Conservation (phyloP, 2,329 filamentous ascomycete species). For the Fusarium mundagurra region DNA sequence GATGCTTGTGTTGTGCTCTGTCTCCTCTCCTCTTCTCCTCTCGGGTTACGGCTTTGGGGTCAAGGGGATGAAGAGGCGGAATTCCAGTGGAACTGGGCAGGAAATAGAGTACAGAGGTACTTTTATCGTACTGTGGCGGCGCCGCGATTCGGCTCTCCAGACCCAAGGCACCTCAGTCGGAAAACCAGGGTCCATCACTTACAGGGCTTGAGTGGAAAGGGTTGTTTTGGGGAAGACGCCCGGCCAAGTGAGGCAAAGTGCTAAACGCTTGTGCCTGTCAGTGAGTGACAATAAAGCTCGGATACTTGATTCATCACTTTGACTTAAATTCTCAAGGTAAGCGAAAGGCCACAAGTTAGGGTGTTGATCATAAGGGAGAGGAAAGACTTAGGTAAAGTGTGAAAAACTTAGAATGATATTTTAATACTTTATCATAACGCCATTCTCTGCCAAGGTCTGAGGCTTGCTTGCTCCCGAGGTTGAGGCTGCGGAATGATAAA, state of each 20-base stretch:
- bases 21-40: neutral
- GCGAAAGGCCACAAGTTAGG: neutral
- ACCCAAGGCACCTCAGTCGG: constrained; percentile 14
- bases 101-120: constrained; percentile 3
- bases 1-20: neutral
- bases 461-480: neutral
- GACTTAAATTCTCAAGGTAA: neutral
- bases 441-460: too few species aligned
- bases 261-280: neutral
- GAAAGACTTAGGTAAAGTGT: neutral
- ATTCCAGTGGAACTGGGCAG: constrained; percentile 26
- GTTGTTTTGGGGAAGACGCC: constrained; percentile 16
- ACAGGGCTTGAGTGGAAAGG: constrained; percentile 6
- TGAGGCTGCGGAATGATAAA: neutral
- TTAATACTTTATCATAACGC: neutral
- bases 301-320: neutral
- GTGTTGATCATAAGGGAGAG: neutral
- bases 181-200: constrained; percentile 31
- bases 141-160: constrained; percentile 18
- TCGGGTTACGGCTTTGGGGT: constrained; percentile 32
- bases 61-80: constrained; percentile 28
- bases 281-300: neutral
- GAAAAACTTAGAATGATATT: neutral
- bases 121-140: constrained; percentile 28
- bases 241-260: constrained; percentile 25